Evolutionary conservation across 2,329 filamentous ascomycete genomes (phyloP).

Genomic region (Apiospora phragmitis): DNA sequence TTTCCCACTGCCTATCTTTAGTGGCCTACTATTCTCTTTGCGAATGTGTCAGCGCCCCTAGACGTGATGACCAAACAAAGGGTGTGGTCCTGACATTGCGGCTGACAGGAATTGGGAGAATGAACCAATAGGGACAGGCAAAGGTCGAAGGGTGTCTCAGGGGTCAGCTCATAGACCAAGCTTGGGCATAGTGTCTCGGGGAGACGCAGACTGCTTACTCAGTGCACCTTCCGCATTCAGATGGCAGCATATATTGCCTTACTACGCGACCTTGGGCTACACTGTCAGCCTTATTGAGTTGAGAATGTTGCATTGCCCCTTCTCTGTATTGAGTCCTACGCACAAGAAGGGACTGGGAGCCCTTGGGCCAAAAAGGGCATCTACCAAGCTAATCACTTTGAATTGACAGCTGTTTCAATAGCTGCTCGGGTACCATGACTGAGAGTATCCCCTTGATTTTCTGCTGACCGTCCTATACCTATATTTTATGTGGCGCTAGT

Average conservation of each 20-base stretch:
- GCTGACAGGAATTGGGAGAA: background rate
- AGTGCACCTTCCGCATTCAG: background rate
- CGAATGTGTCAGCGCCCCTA: background rate
- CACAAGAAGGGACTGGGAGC: background rate
- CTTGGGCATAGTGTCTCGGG: background rate
- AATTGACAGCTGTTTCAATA: background rate
- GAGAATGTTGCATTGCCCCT: background rate
- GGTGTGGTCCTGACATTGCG: background rate
- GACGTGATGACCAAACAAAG: background rate
- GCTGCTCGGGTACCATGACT: background rate
- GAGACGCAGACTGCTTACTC: background rate
- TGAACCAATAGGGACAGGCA: background rate
- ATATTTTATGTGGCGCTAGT: background rate
- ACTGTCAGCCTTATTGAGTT: background rate
- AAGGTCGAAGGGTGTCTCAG: background rate
- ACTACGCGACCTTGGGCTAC: background rate
- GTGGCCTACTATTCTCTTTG: background rate
- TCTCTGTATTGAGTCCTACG: background rate
- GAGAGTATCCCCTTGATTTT: background rate
- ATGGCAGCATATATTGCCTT: background rate
- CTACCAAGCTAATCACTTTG: background rate
- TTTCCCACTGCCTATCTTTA: background rate
- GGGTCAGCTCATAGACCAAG: background rate
- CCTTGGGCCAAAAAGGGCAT: background rate
- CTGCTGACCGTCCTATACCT: background rate